phyloP scores from a whole-genome alignment of 306 rosid species.

The Senna siamea region DNA sequence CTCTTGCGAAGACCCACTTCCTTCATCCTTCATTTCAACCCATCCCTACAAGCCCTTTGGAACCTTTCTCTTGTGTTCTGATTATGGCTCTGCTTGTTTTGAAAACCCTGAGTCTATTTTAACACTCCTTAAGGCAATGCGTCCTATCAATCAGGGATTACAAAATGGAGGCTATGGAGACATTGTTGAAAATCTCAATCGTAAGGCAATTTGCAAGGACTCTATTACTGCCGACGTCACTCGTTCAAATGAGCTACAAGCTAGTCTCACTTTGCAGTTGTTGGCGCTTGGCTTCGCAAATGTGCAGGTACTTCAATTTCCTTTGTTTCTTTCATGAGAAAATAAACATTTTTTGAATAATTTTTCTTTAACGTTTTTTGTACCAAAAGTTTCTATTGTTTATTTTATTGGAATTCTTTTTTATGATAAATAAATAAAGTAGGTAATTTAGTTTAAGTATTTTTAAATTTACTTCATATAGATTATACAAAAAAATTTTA shows the following conservation, averaged over 20 bases:
- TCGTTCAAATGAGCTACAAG: constrained; percentile 34
- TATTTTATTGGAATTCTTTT: too few species aligned
- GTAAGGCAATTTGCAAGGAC: constrained; percentile 31
- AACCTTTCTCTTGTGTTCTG: constrained; percentile 61
- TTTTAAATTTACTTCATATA: too few species aligned
- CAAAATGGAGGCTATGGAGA: constrained; percentile 38
- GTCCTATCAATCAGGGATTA: constrained; percentile 16
- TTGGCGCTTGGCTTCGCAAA: constrained; percentile 42
- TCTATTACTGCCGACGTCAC: background rate
- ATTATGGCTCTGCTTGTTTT: constrained; percentile 51
- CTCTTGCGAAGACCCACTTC: constrained; percentile 53
- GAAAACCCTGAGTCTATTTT: constrained; percentile 50
- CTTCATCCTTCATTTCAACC: constrained; percentile 26
- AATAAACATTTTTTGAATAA: too few species aligned
- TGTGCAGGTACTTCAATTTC: constrained; percentile 36
- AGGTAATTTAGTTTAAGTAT: too few species aligned
- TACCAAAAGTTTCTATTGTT: too few species aligned
- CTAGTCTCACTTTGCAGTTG: constrained; percentile 48
- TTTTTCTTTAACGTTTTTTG: too few species aligned
- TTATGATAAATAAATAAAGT: too few species aligned
- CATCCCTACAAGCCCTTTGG: constrained; percentile 59
- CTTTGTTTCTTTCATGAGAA: too few species aligned
- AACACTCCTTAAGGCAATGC: constrained; percentile 34
- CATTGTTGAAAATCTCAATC: constrained; percentile 41
- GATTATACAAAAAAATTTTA: too few species aligned